Percentiles rank a stretch among this genome's conserved stretches.
Conservation (phyloP, 768 basidiomycete species). For the Macrocybe gigantea region DNA sequence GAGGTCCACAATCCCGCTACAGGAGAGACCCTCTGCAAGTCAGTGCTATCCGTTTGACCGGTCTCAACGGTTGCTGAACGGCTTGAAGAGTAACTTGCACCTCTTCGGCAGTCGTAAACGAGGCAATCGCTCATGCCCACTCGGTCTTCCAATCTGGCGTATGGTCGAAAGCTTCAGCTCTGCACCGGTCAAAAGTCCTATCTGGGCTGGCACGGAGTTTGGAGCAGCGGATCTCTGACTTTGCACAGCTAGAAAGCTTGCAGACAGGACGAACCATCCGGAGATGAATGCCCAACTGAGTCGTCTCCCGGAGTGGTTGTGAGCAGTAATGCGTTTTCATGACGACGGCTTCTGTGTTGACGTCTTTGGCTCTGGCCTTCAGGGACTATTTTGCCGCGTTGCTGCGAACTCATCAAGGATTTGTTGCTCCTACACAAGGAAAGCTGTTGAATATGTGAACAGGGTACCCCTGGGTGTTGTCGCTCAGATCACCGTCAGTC, state of each 20-base stretch:
- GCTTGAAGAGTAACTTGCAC: conserved; percentile 47
- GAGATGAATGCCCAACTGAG: conserved; percentile 80
- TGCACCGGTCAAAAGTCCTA: conserved; percentile 60
- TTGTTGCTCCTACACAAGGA: conserved; percentile 76
- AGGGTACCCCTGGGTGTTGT: conserved; percentile 85
- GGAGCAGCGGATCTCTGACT: conserved; percentile 47
- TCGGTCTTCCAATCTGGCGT: conserved; percentile 55
- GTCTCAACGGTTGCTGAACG: background rate
- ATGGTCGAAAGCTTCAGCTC: conserved; percentile 61
- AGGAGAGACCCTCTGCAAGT: conserved; percentile 54
- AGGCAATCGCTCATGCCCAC: conserved; percentile 51
- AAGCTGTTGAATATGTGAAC: conserved; percentile 74
- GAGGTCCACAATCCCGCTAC: conserved; percentile 64
- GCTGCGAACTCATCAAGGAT: conserved; percentile 61
- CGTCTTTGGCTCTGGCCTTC: conserved; percentile 1
- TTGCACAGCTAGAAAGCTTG: conserved; percentile 62
- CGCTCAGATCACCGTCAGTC: conserved; percentile 73
- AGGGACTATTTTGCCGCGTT: conserved; percentile 79
- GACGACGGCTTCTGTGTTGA: background rate
- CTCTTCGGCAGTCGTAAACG: conserved; percentile 43
- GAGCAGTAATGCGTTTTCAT: conserved; percentile 17
- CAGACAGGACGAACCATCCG: conserved; percentile 81
- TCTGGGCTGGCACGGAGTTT: conserved; percentile 58
- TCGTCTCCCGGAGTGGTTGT: conserved; percentile 86
- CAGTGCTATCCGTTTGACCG: conserved; percentile 15